These are phyloP conservation scores for Amborella trichopoda DNA, from an alignment of 164 flowering plant genomes.

Conservation along the genomic window DNA sequence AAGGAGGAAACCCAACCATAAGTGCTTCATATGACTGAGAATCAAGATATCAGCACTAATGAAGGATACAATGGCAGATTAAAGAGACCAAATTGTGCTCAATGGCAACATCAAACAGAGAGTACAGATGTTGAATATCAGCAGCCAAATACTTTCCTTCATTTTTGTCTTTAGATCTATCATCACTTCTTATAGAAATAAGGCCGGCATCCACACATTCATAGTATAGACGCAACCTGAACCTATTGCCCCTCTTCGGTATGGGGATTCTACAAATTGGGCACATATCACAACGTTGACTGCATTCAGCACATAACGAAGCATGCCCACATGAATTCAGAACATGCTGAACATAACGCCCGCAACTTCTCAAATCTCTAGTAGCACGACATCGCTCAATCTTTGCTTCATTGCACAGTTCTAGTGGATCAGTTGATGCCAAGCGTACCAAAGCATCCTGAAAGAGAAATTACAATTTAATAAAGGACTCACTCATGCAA, in stretches of 20 bases:
- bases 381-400: conserved; percentile 85
- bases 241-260: conserved; percentile 32
- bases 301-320: conserved; percentile 81
- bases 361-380: conserved; percentile 90
- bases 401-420: conserved; percentile 86
- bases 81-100: conserved; percentile 83
- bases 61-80: conserved; percentile 96
- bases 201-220: conserved; percentile 88
- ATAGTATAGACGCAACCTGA: conserved; percentile 60
- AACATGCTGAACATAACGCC: conserved; percentile 60
- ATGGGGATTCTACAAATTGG: conserved; percentile 78
- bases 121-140: conserved; percentile 75
- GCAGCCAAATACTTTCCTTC: conserved; percentile 33
- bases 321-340: conserved; percentile 83
- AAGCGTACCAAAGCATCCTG: conserved; percentile 75
- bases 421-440: conserved; percentile 76
- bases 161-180: conserved; percentile 46
- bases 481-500: not conserved
- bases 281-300: conserved; percentile 80
- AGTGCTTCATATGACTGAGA: not conserved
- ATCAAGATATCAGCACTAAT: not conserved
- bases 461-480: conserved; percentile 8
- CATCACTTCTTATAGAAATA: conserved; percentile 56
- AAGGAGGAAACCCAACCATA: not conserved
- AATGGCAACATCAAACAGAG: conserved; percentile 81